Conservation (phyloP, 2,329 filamentous ascomycete genomes). For the Trichoderma endophyticum region DNA sequence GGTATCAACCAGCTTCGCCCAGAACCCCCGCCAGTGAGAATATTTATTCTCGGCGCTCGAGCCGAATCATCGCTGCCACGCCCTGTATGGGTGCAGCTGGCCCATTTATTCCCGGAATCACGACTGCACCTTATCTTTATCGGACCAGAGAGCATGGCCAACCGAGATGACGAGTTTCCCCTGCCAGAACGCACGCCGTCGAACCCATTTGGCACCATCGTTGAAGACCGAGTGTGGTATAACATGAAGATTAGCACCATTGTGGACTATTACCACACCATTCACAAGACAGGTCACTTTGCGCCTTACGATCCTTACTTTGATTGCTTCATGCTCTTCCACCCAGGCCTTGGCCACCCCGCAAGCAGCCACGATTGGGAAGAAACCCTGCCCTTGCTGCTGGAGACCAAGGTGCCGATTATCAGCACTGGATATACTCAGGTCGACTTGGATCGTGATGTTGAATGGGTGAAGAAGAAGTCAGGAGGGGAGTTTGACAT, state of each 20-base stretch:
- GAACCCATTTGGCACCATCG: slow-evolving; percentile 91
- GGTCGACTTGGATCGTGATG: slow-evolving; percentile 89
- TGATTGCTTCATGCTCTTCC: slow-evolving; percentile 95
- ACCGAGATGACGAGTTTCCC: slow-evolving; percentile 89
- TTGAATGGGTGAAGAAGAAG: slow-evolving; percentile 83
- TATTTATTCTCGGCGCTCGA: slow-evolving; percentile 91
- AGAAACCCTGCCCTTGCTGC: slow-evolving; percentile 79
- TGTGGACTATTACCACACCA: slow-evolving; percentile 96
- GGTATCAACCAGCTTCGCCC: slow-evolving; percentile 77
- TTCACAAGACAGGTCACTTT: slow-evolving; percentile 88
- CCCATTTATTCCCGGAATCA: slow-evolving; percentile 92
- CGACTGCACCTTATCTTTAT: slow-evolving; percentile 91
- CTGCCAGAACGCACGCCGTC: slow-evolving; percentile 77
- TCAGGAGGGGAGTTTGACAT: slow-evolving; percentile 89
- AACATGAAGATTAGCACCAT: slow-evolving; percentile 97
- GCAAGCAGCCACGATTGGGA: slow-evolving; percentile 93
- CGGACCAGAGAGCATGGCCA: slow-evolving; percentile 92
- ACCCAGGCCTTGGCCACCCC: slow-evolving; percentile 92
- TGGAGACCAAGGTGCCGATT: slow-evolving; percentile 94
- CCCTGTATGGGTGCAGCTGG: slow-evolving; percentile 88
- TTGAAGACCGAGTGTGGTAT: slow-evolving; percentile 85
- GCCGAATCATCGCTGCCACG: slow-evolving; percentile 96
- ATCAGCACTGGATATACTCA: slow-evolving; percentile 95
- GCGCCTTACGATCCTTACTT: slow-evolving; percentile 97
- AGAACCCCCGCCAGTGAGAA: slow-evolving; percentile 80